Evolutionary conservation across 2,329 filamentous ascomycete species (phyloP).

Genomic region (Alternaria panax): DNA sequence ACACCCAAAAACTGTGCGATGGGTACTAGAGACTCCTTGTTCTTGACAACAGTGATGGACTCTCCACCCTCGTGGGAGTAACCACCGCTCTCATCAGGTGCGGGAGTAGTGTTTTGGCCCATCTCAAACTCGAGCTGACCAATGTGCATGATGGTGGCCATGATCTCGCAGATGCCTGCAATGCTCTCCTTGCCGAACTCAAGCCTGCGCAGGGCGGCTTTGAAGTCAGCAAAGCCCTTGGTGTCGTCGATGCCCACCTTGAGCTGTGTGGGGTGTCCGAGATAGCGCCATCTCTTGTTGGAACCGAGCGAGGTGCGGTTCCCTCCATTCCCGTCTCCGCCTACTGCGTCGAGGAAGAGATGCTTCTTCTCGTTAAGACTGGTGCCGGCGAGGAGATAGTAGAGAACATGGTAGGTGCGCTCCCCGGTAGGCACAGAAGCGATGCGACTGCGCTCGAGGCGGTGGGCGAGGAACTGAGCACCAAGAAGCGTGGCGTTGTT

Average conservation of each 20-base stretch:
- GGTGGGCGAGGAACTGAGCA: conserved; percentile 92
- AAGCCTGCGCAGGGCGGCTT: conserved; percentile 90
- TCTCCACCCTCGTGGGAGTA: conserved; percentile 95
- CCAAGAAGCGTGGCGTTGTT: conserved; percentile 88
- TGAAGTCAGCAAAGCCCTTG: conserved; percentile 97
- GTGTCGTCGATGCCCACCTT: conserved; percentile 97
- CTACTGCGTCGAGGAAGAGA: conserved; percentile 67
- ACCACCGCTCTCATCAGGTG: conserved; percentile 90
- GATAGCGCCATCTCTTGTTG: conserved; percentile 92
- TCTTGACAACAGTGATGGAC: conserved; percentile 85
- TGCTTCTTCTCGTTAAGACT: conserved; percentile 89
- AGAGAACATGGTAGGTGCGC: conserved; percentile 93
- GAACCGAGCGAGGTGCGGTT: conserved; percentile 62
- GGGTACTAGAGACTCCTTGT: conserved; percentile 86
- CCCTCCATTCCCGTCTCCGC: conserved; percentile 58
- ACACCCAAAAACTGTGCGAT: conserved; percentile 96
- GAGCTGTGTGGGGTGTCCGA: conserved; percentile 94
- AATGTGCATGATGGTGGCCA: conserved; percentile 95
- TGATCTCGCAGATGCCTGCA: conserved; percentile 93
- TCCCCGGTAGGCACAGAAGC: conserved; percentile 93
- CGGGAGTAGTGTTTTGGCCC: conserved; percentile 77
- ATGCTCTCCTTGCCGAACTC: conserved; percentile 94
- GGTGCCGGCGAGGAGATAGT: conserved; percentile 93
- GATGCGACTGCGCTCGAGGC: conserved; percentile 89
- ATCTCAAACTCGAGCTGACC: conserved; percentile 94